phyloP scores from a whole-genome alignment of 768 basidiomycete genomes.

The Pisolithus sp. region DNA sequence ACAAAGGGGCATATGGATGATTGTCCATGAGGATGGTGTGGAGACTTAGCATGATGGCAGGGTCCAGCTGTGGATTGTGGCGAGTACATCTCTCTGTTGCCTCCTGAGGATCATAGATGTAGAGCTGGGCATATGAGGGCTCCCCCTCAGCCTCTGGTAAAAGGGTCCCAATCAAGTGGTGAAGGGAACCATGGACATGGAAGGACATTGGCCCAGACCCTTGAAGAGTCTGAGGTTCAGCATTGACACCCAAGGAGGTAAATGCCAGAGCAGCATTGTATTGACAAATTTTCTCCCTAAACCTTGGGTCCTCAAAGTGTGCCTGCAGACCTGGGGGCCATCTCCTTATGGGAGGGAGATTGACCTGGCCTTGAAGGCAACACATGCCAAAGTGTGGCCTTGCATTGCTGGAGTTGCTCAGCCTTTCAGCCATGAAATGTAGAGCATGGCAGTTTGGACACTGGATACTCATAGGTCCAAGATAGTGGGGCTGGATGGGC shows the following conservation, averaged over 20 bases:
- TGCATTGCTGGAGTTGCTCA: neutral
- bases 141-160: slow-evolving; percentile 9
- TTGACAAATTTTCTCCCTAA: slow-evolving; percentile 29
- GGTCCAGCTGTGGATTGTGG: slow-evolving; percentile 24
- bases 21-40: slow-evolving; percentile 16
- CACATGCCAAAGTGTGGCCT: slow-evolving; percentile 18
- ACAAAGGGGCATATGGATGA: slow-evolving; percentile 24
- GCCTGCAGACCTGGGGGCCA: slow-evolving; percentile 7
- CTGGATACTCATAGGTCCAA: slow-evolving; percentile 5
- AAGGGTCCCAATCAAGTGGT: slow-evolving; percentile 29
- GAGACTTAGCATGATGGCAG: slow-evolving; percentile 11
- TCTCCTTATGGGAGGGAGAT: slow-evolving; percentile 8
- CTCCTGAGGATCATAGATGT: slow-evolving; percentile 24
- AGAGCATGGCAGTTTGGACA: slow-evolving; percentile 15
- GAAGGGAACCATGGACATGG: slow-evolving; percentile 28
- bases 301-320: slow-evolving; percentile 11
- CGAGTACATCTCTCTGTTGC: slow-evolving; percentile 6
- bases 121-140: slow-evolving; percentile 34
- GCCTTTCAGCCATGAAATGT: slow-evolving; percentile 12
- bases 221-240: slow-evolving; percentile 18
- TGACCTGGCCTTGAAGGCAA: slow-evolving; percentile 23
- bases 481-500: slow-evolving; percentile 1
- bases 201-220: slow-evolving; percentile 15
- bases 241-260: slow-evolving; percentile 31
- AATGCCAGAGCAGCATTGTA: slow-evolving; percentile 38